phyloP scores from a whole-genome alignment of 2,329 filamentous ascomycete genomes.

The Pestalotiopsis sp. region DNA sequence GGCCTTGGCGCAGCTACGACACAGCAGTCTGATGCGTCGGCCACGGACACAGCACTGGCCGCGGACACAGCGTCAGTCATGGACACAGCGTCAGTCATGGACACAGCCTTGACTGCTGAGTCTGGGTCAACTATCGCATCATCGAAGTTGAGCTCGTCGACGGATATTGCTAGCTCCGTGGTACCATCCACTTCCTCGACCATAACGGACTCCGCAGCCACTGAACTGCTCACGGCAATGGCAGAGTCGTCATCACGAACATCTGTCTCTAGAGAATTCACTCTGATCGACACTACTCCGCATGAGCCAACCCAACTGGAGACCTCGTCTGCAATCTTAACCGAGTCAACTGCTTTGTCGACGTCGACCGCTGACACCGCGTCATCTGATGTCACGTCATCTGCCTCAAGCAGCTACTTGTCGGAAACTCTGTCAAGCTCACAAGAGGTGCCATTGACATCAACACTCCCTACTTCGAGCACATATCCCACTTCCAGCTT shows the following conservation, averaged over 20 bases:
- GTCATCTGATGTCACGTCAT: background rate
- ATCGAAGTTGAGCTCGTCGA: background rate
- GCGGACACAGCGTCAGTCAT: background rate
- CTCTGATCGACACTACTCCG: slow-evolving; percentile 12
- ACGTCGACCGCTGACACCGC: background rate
- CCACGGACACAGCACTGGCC: background rate
- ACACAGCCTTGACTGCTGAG: background rate
- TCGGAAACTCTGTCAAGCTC: background rate
- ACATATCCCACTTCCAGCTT: background rate
- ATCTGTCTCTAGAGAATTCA: slow-evolving; percentile 13
- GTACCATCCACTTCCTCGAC: background rate
- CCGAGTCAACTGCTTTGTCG: background rate
- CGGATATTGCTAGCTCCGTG: background rate
- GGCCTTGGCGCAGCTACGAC: background rate
- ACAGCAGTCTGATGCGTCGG: background rate
- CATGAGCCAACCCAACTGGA: background rate
- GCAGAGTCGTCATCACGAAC: slow-evolving; percentile 1
- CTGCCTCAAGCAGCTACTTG: background rate
- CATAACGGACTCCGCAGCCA: background rate
- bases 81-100: background rate
- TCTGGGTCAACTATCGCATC: background rate
- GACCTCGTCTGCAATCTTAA: background rate
- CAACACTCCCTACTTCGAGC: background rate
- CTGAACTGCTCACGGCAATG: background rate
- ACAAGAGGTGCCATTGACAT: background rate